Evolutionary conservation across 1,284 basidiomycete species (phyloP).

Genomic region (Leccinum variabile): DNA sequence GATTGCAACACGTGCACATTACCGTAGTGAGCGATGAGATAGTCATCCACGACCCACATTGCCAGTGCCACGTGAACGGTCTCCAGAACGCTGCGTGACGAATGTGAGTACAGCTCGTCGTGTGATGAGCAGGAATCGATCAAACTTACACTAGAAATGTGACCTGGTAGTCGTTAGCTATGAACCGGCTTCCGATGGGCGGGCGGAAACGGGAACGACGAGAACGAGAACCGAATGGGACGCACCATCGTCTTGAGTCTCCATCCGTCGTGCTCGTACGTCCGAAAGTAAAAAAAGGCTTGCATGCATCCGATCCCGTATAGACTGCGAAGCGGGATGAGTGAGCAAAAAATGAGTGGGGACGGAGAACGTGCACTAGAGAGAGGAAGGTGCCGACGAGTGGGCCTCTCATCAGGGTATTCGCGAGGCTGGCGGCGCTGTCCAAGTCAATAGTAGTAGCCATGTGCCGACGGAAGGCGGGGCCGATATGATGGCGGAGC

Average conservation of each 20-base stretch:
- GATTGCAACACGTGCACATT: constrained; percentile 11
- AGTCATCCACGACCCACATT: constrained; percentile 30
- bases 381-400: constrained; percentile 32
- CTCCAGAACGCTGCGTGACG: constrained; percentile 21
- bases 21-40: constrained; percentile 23
- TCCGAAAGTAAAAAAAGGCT: constrained; percentile 32
- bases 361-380: constrained; percentile 19
- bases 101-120: neutral
- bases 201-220: neutral
- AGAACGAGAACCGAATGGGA: neutral
- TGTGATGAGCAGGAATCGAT: neutral
- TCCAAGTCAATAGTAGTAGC: neutral
- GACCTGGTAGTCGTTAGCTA: constrained; percentile 18
- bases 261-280: constrained; percentile 20
- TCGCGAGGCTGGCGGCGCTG: neutral
- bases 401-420: constrained; percentile 24
- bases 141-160: constrained; percentile 21
- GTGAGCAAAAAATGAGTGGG: neutral
- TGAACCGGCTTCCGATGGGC: neutral
- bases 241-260: constrained; percentile 29
- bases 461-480: neutral
- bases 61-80: constrained; percentile 25
- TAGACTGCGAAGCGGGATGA: constrained; percentile 12
- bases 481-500: neutral
- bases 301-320: constrained; percentile 34